phyloP scores from a whole-genome alignment of 1,284 basidiomycete genomes.

The Clitocybe nebularis region DNA sequence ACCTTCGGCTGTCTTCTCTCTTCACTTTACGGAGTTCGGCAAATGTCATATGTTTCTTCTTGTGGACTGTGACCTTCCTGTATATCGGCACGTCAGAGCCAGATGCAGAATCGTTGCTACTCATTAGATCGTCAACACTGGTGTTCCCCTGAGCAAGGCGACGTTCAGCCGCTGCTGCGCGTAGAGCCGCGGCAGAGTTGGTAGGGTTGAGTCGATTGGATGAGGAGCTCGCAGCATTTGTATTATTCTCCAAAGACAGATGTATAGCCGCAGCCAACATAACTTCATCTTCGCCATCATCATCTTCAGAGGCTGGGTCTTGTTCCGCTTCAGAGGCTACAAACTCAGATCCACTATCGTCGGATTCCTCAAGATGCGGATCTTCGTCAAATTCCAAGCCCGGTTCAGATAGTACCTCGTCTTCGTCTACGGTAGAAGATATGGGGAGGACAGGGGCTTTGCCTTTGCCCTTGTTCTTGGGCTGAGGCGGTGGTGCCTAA shows the following conservation, averaged over 20 bases:
- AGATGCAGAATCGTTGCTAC: conserved; percentile 24
- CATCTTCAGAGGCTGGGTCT: conserved; percentile 18
- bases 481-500: conserved; percentile 9
- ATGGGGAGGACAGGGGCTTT: conserved; percentile 23
- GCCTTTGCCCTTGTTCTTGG: conserved; percentile 39
- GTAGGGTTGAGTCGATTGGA: conserved; percentile 23
- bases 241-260: conserved; percentile 42
- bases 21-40: conserved; percentile 25
- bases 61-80: conserved; percentile 22
- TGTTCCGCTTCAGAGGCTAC: conserved; percentile 38
- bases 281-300: conserved; percentile 44
- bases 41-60: conserved; percentile 35
- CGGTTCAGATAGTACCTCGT: conserved; percentile 30
- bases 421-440: conserved; percentile 16
- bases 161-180: conserved; percentile 52
- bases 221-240: conserved; percentile 36
- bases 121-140: conserved; percentile 25
- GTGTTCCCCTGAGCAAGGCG: conserved; percentile 32
- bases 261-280: conserved; percentile 57
- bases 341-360: conserved; percentile 58
- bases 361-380: conserved; percentile 41
- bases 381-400: conserved; percentile 37
- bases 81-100: conserved; percentile 19
- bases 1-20: conserved; percentile 25
- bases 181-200: conserved; percentile 39